These are phyloP conservation scores for Pseudoturritis turrita DNA, from an alignment of 345 rosid species.

Conservation along the genomic window DNA sequence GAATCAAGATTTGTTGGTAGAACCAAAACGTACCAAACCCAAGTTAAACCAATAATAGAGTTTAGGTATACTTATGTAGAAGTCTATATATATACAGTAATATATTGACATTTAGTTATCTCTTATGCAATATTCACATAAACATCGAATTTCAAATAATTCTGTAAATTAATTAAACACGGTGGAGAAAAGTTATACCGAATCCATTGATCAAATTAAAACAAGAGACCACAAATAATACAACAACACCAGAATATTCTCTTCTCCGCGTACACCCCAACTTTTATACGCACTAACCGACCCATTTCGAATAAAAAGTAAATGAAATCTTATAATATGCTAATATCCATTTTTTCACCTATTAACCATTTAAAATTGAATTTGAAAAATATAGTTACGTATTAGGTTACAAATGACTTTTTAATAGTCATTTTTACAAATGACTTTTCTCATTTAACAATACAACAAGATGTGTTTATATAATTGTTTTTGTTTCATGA, in stretches of 20 bases:
- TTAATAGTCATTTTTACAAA: no score
- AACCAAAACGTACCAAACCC: slow-evolving; percentile 24
- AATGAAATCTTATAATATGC: neutral
- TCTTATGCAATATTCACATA: neutral
- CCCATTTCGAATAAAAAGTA: neutral
- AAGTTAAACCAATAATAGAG: slow-evolving; percentile 16
- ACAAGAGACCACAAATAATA: slow-evolving; percentile 19
- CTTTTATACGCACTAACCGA: slow-evolving; percentile 26
- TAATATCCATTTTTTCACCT: neutral
- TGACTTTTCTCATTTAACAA: no score
- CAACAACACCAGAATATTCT: slow-evolving; percentile 24
- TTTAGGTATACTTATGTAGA: neutral
- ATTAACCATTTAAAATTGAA: neutral
- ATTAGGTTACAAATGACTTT: no score
- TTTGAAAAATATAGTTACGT: neutral
- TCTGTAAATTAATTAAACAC: neutral
- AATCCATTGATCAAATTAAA: slow-evolving; percentile 1
- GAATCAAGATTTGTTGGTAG: neutral
- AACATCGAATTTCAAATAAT: neutral
- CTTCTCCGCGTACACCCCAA: slow-evolving; percentile 12
- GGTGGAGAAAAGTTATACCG: slow-evolving; percentile 6
- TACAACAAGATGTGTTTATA: no score
- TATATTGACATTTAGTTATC: neutral
- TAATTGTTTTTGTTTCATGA: neutral
- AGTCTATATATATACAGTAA: neutral